A percentile compares a stretch with the other conserved stretches of the same genome.
phyloP scores from a whole-genome alignment of 2,329 filamentous ascomycete genomes.

The Trichoderma harzianum region DNA sequence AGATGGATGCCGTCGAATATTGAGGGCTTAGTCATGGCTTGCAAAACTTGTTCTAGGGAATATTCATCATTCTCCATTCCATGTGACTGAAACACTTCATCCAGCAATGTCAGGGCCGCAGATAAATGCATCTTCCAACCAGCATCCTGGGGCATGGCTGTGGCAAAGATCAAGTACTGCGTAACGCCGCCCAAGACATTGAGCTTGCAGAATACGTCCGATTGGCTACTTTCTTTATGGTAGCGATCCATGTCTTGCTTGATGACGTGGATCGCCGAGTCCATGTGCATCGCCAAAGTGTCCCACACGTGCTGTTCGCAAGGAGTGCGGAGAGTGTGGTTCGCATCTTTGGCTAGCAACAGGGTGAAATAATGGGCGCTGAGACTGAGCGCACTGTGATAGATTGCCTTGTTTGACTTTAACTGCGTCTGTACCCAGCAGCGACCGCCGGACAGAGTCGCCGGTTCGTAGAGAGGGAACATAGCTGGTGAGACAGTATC shows the following conservation, averaged over 20 bases:
- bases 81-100: neutral
- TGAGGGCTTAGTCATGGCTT: neutral
- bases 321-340: neutral
- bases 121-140: conserved; percentile 19
- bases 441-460: conserved; percentile 45
- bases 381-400: conserved; percentile 48
- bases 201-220: neutral
- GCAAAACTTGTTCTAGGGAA: neutral
- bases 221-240: conserved; percentile 16
- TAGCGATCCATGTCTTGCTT: neutral
- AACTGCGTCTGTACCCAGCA: conserved; percentile 52
- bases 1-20: neutral
- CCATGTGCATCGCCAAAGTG: conserved; percentile 5
- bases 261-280: neutral
- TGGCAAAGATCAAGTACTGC: conserved; percentile 45
- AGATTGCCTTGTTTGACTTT: conserved; percentile 46
- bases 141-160: conserved; percentile 37
- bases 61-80: neutral
- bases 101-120: neutral
- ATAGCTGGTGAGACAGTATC: conserved; percentile 47
- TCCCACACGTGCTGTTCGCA: conserved; percentile 9
- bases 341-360: conserved; percentile 27
- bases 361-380: conserved; percentile 48
- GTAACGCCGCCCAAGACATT: conserved; percentile 39
- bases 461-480: conserved; percentile 53